These are phyloP conservation scores for Symbiodinium pilosum DNA, from an alignment of 73 alveolate genomes.

Conservation along the genomic window DNA sequence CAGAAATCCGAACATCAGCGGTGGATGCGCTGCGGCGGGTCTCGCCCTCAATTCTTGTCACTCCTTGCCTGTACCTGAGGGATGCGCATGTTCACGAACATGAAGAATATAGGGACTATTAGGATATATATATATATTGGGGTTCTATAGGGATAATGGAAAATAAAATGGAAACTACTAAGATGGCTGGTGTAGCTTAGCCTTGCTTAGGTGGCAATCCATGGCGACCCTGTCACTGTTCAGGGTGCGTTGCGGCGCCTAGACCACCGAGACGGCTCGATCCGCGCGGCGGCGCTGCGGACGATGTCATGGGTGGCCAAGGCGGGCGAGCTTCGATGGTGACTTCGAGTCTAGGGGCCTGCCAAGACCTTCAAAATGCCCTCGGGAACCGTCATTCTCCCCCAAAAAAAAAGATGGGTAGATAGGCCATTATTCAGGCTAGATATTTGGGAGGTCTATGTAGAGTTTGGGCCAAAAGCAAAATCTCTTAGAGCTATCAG, in stretches of 20 bases:
- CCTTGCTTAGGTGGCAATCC: slow-evolving; percentile 38
- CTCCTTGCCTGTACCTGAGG: neutral
- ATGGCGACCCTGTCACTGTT: slow-evolving; percentile 70
- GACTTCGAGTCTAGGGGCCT: slow-evolving; percentile 13
- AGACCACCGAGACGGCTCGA: slow-evolving; percentile 89
- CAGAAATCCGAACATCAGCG: slow-evolving; percentile 61
- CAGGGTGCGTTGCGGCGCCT: neutral
- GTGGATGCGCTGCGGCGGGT: slow-evolving; percentile 81
- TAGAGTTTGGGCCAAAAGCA: too few species aligned
- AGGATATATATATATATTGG: too few species aligned
- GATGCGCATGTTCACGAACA: neutral
- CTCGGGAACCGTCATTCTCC: neutral
- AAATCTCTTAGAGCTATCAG: too few species aligned
- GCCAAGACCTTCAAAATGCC: neutral
- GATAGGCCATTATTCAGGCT: too few species aligned
- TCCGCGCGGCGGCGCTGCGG: slow-evolving; percentile 82
- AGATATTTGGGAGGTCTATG: too few species aligned
- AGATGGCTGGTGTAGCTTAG: too few species aligned
- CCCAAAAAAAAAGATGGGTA: too few species aligned
- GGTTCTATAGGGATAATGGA: too few species aligned
- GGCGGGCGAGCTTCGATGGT: slow-evolving; percentile 49
- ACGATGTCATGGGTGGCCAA: slow-evolving; percentile 70
- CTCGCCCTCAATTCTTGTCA: neutral
- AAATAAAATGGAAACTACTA: too few species aligned
- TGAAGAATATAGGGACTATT: too few species aligned